Evolutionary conservation across 2,329 filamentous ascomycete species (phyloP).

Genomic region (Beauveria medogensis): DNA sequence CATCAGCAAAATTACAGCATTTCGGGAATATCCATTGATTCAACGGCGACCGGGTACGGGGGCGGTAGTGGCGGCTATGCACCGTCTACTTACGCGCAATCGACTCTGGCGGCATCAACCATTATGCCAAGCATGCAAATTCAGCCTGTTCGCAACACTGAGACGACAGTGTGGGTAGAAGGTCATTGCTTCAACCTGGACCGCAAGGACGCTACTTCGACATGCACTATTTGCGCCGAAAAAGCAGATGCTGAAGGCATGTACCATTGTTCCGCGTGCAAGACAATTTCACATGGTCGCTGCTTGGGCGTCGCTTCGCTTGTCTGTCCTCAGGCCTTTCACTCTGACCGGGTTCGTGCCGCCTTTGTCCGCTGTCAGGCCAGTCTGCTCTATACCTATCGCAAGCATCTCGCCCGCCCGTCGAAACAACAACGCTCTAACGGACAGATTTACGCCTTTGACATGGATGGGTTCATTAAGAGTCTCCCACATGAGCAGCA

Average conservation of each 20-base stretch:
- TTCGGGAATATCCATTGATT: constrained; percentile 52
- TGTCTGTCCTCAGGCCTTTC: constrained; percentile 56
- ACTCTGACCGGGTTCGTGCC: constrained; percentile 52
- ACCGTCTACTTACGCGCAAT: constrained; percentile 76
- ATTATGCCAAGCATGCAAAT: constrained; percentile 80
- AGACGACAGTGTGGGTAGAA: constrained; percentile 75
- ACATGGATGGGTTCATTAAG: constrained; percentile 57
- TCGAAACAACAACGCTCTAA: constrained; percentile 52
- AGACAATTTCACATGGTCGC: constrained; percentile 46
- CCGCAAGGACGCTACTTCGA: constrained; percentile 47
- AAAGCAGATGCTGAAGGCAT: constrained; percentile 63
- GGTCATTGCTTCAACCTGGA: constrained; percentile 71
- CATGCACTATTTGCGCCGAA: constrained; percentile 70
- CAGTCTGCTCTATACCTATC: constrained; percentile 59
- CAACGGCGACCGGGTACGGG: constrained; percentile 55
- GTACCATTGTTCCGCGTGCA: constrained; percentile 64
- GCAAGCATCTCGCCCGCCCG: constrained; percentile 53
- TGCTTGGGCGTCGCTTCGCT: constrained; percentile 55
- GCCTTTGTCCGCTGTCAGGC: constrained; percentile 58
- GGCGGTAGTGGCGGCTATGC: constrained; percentile 57
- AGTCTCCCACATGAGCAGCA: constrained; percentile 59
- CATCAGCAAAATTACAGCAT: constrained; percentile 53
- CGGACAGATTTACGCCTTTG: constrained; percentile 54
- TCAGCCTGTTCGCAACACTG: constrained; percentile 70
- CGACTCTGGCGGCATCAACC: constrained; percentile 76